A percentile compares a stretch with the other conserved stretches of the same genome.
Evolutionary conservation across 805 yeast species (phyloP).

Genomic region (Saccharomycopsis fermentans): DNA sequence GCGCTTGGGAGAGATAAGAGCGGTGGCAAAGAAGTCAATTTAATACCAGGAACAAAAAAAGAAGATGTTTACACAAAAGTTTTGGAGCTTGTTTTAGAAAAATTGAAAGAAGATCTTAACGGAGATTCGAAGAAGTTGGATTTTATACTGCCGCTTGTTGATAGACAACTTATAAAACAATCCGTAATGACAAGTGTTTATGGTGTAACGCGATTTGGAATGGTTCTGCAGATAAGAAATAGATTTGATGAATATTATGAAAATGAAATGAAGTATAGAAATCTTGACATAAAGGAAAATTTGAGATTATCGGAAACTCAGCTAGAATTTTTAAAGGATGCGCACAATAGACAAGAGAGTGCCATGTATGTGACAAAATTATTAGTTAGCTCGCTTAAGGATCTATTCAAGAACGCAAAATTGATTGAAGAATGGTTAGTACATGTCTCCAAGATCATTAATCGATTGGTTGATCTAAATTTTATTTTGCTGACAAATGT

Average conservation of each 20-base stretch:
- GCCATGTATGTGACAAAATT: neutral
- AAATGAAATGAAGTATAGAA: neutral
- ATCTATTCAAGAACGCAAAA: constrained; percentile 2
- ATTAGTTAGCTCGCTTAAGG: neutral
- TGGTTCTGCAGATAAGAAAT: neutral
- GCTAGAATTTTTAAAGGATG: neutral
- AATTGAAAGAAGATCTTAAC: constrained; percentile 37
- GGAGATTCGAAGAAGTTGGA: neutral
- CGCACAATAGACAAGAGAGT: neutral
- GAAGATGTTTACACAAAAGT: constrained; percentile 54
- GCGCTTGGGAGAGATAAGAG: constrained; percentile 62
- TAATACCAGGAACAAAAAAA: constrained; percentile 45
- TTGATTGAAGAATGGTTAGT: constrained; percentile 6
- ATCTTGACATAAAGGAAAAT: neutral
- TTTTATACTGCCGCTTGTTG: constrained; percentile 30
- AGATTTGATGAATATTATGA: constrained; percentile 1
- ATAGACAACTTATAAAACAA: constrained; percentile 44
- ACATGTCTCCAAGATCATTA: neutral
- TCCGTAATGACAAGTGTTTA: constrained; percentile 58
- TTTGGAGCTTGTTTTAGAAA: constrained; percentile 35
- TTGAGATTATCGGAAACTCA: neutral
- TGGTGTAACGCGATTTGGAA: constrained; percentile 25
- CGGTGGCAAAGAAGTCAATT: constrained; percentile 54
- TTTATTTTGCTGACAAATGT: neutral
- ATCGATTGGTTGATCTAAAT: neutral